Evolutionary conservation across 805 yeast species (phyloP), one percentile per base, ranked within the genome.

Genomic region (Pichia paraexigua): DNA sequence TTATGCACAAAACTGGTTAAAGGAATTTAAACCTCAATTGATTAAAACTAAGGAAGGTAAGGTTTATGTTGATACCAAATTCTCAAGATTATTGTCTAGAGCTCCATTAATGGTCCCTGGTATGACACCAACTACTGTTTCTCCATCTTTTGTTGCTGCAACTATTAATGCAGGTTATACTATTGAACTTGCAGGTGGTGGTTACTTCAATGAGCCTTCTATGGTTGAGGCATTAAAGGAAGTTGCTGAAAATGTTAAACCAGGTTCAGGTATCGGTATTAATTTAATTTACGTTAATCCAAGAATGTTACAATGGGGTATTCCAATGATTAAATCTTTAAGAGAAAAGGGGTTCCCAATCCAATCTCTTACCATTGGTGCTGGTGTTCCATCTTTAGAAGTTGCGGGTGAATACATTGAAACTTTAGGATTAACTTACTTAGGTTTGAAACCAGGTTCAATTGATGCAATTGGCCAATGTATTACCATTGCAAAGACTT

Each of bases 121-220:
- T 75, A 94, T 94, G 99, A 94, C 99, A 41, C 99, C 99, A 67
- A 82, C 96, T 43, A 94, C 99, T 32, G 97, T 91, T 52, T 85
- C 87, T 59, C 94, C 98, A 45, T 91, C 87, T 56, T 91, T 94
- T 63, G 95, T 94, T 53, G 85, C 96, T 55, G 95, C 96, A 32
- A 85, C 97, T 28, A 78, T 91, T 65, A 90, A 91, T 67, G 90
- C 98, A 47, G 99, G 99, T 56, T 94, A 91, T 74, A 96, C 89
- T 67, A 89, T 92, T 63, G 99, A 94, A 75, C 78, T 94, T 64
- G 99, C 96, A 47, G 99, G 99, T 71, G 99, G 99, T 78, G 99
- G 98, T 64, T 94, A 94, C 72, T 94, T 92, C 71, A 69, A 75
- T 53, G 84, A 95, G 56, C 68, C 66, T 11, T 75, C 75, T 63